These are phyloP conservation scores for Magnaporthiopsis poae DNA, from an alignment of 2,329 filamentous ascomycete species.

Conservation along the genomic window DNA sequence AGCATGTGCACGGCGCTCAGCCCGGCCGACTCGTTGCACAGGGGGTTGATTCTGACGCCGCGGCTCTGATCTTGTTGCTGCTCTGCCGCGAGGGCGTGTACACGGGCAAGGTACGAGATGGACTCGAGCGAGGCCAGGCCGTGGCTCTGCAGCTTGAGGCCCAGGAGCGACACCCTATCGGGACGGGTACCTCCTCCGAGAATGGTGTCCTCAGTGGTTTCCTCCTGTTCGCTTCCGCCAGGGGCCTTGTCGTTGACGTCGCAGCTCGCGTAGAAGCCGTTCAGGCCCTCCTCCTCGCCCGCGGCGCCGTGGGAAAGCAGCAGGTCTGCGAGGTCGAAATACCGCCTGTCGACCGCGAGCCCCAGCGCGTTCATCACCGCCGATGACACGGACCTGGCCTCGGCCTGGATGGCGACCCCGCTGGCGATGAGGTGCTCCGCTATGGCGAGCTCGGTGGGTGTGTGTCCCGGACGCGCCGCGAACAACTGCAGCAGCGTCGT, in stretches of 20 bases:
- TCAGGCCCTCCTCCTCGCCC: slow-evolving; percentile 1
- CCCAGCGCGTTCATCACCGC: slow-evolving; percentile 6
- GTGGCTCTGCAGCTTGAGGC: slow-evolving; percentile 7
- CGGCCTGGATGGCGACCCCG: not conserved
- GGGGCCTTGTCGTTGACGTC: not conserved
- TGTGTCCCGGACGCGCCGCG: slow-evolving; percentile 3
- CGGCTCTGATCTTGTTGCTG: not conserved
- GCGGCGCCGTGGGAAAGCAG: slow-evolving; percentile 8
- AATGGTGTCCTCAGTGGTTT: not conserved
- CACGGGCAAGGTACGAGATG: slow-evolving; percentile 8
- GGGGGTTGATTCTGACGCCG: not conserved
- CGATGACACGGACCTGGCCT: not conserved
- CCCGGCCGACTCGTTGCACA: slow-evolving; percentile 3
- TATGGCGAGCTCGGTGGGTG: slow-evolving; percentile 8
- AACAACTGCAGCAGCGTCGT: slow-evolving; percentile 8
- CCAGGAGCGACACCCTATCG: slow-evolving; percentile 4
- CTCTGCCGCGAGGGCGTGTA: slow-evolving; percentile 4
- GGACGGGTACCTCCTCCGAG: no score
- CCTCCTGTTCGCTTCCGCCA: not conserved
- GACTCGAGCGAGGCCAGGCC: slow-evolving; percentile 8
- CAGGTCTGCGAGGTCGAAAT: slow-evolving; percentile 11
- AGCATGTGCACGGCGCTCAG: slow-evolving; percentile 9
- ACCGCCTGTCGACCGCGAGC: slow-evolving; percentile 7
- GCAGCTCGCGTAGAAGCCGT: slow-evolving; percentile 1
- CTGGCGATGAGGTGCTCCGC: slow-evolving; percentile 6